Evolutionary conservation across 441 rosid genomes (phyloP), one percentile per base, ranked within the genome.

Genomic region (Erysimum pusillum): DNA sequence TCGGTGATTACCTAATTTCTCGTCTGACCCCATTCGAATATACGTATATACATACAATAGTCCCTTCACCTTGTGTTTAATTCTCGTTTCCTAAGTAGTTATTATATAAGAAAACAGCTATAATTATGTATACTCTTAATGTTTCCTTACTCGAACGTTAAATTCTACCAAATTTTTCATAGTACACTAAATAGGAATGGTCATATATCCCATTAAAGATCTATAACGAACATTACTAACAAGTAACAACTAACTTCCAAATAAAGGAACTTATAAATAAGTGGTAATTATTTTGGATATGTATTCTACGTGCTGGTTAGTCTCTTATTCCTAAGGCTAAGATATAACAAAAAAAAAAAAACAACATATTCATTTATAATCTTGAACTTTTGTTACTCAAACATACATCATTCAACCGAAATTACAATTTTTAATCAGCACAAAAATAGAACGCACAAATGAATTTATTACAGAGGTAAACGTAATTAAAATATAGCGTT

Each of bases 401-500:
- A 13, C 20, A 62, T 62, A 56, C 15, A 69, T 32, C 34, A 45
- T 45, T 58, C 22, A 18, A 70, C 36, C 14, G 44, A 63, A 42
- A 45, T 32, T 56, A 70, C 35, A 42, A 58, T 22, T 58, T 56
- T 12, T 31, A 13, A 45, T 58, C 35, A 58, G 34, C 74, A 69
- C 6, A 70, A 54, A 63, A 41, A n/a, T 32, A 32, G 3, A 54
- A 65, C 32, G 28, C 38, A 44, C 41, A 74, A 45, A 64, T 74
- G 53, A 75, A 75, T 75, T 22, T 22, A 22, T 22, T 59, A 67
- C 62, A 60, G 25, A 59, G 13, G 73, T 1, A 38, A 38, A 46
- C 12, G 46, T 48, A 73, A 63, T 15, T 52, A 42, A 44, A n/a
- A n/a, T n/a, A n/a, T n/a, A n/a, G 6, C 63, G 44, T 67, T 28